Percentiles rank a stretch among this genome's conserved stretches.
Evolutionary conservation across 306 rosid species (phyloP).

Genomic region (Parietaria judaica): DNA sequence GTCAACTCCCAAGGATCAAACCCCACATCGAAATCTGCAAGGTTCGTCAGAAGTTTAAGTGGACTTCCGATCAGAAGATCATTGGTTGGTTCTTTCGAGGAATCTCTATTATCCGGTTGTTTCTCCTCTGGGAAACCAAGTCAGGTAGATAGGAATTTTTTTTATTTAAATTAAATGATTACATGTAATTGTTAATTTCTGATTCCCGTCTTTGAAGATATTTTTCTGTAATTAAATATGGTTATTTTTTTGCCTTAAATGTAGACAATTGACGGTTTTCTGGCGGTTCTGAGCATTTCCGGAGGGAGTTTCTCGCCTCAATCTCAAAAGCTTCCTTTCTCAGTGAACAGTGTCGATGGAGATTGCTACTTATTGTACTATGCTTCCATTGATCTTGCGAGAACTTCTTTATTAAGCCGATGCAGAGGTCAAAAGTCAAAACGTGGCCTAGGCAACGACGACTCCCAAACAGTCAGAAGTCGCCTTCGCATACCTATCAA

Average conservation of each 20-base stretch:
- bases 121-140: constrained; percentile 55
- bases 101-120: constrained; percentile 92
- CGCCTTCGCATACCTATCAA: constrained; percentile 85
- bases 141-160: constrained; percentile 49
- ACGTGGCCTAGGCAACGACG: constrained; percentile 49
- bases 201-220: constrained; percentile 5
- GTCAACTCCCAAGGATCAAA: constrained; percentile 39
- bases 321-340: constrained; percentile 94
- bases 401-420: constrained; percentile 47
- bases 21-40: constrained; percentile 34
- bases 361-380: constrained; percentile 75
- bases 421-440: constrained; percentile 47
- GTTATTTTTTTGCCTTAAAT: neutral
- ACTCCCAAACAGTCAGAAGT: constrained; percentile 58
- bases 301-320: constrained; percentile 95
- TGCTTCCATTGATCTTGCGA: constrained; percentile 69
- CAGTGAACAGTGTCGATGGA: constrained; percentile 85
- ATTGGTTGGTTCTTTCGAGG: constrained; percentile 96
- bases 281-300: constrained; percentile 74
- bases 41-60: constrained; percentile 72
- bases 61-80: constrained; percentile 82
- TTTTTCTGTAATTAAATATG: constrained; percentile 6
- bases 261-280: constrained; percentile 88
- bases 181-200: neutral
- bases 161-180: neutral